phyloP scores from a whole-genome alignment of 345 rosid genomes.

The Litchi chinensis region DNA sequence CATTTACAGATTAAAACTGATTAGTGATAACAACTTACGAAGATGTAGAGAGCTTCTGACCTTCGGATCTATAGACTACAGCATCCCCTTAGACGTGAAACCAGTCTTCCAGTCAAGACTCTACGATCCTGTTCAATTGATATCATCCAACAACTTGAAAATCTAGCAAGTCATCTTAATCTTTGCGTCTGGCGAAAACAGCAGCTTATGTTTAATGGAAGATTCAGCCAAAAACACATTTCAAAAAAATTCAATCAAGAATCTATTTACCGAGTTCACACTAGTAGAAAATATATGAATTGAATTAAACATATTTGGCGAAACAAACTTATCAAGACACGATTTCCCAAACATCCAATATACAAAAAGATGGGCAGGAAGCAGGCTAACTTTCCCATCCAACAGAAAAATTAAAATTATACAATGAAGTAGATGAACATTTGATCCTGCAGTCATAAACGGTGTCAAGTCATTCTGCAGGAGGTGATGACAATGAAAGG shows the following conservation, averaged over 20 bases:
- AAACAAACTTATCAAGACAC: slow-evolving; percentile 19
- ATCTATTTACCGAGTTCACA: slow-evolving; percentile 10
- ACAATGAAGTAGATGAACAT: slow-evolving; percentile 23
- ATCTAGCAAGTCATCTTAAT: background rate
- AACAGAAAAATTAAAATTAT: slow-evolving; percentile 29
- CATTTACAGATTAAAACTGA: too few species aligned
- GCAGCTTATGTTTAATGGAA: background rate
- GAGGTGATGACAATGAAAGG: slow-evolving; percentile 56
- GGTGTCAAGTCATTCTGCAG: slow-evolving; percentile 31
- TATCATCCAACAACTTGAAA: background rate
- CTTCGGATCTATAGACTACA: too few species aligned
- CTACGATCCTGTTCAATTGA: too few species aligned
- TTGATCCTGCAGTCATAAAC: background rate
- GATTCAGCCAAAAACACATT: background rate
- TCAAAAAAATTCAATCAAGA: background rate
- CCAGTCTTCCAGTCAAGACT: too few species aligned
- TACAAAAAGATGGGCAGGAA: slow-evolving; percentile 29
- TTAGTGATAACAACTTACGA: too few species aligned
- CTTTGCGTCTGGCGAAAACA: background rate
- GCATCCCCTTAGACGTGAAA: too few species aligned
- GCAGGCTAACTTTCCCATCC: slow-evolving; percentile 30
- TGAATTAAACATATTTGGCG: slow-evolving; percentile 30
- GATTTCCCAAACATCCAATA: slow-evolving; percentile 30
- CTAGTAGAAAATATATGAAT: slow-evolving; percentile 25
- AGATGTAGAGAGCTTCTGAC: too few species aligned